These are phyloP conservation scores for Diaporthe australafricana DNA, from an alignment of 2,329 filamentous ascomycete species.

Conservation along the genomic window DNA sequence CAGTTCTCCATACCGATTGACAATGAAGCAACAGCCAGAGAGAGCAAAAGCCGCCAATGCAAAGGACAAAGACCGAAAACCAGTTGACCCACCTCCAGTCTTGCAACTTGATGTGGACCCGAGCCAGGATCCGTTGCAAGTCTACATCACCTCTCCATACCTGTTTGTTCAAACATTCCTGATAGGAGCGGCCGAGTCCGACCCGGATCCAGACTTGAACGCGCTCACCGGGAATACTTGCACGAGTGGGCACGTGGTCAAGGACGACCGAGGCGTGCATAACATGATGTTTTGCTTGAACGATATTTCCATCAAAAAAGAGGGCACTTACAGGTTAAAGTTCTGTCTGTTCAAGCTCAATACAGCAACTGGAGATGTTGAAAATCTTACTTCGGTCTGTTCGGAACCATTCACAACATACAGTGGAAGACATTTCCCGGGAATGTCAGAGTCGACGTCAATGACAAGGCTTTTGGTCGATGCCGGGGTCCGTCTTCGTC, in stretches of 20 bases:
- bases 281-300: slow-evolving; percentile 48
- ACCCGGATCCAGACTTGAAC: slow-evolving; percentile 36
- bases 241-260: slow-evolving; percentile 57
- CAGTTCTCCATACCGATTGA: slow-evolving; percentile 33
- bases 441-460: slow-evolving; percentile 84
- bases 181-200: slow-evolving; percentile 32
- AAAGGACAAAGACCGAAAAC: slow-evolving; percentile 75
- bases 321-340: slow-evolving; percentile 78
- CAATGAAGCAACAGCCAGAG: slow-evolving; percentile 38
- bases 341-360: slow-evolving; percentile 82
- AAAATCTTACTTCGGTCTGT: slow-evolving; percentile 52
- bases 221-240: slow-evolving; percentile 47
- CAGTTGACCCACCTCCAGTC: slow-evolving; percentile 88
- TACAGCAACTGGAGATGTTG: slow-evolving; percentile 35
- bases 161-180: slow-evolving; percentile 44
- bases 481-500: slow-evolving; percentile 84
- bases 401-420: slow-evolving; percentile 77
- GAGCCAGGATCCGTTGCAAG: slow-evolving; percentile 58
- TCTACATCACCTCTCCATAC: slow-evolving; percentile 62
- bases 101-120: slow-evolving; percentile 72
- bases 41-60: slow-evolving; percentile 37
- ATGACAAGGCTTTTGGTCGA: slow-evolving; percentile 87
- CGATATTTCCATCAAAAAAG: slow-evolving; percentile 82
- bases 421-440: slow-evolving; percentile 77
- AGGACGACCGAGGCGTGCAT: slow-evolving; percentile 46